Percentiles rank a stretch among this genome's conserved stretches.
Conservation (phyloP, 148 eudicot species). For the Fagopyrum homotropicum region DNA sequence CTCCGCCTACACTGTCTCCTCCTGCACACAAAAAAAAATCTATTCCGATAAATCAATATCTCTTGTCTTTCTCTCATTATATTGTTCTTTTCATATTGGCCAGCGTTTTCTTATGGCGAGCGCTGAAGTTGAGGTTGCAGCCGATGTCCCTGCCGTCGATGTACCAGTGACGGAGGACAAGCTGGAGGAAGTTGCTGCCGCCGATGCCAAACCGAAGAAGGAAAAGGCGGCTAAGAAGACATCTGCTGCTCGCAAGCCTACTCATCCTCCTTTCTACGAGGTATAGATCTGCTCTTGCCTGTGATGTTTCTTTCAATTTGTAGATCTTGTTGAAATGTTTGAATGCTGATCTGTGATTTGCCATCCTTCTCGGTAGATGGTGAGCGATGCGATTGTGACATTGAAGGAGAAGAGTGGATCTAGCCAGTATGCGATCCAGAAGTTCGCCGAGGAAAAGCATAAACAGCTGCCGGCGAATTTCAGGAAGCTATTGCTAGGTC, state of each 20-base stretch:
- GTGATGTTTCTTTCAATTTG: background rate
- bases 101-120: background rate
- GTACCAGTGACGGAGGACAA: background rate
- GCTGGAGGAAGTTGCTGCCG: background rate
- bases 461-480: constrained; percentile 24
- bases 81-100: background rate
- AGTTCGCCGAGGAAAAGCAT: constrained; percentile 29
- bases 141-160: background rate
- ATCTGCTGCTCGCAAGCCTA: constrained; percentile 11
- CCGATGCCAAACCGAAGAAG: background rate
- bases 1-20: background rate
- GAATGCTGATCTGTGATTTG: constrained; percentile 3
- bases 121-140: background rate
- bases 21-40: background rate
- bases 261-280: constrained; percentile 30
- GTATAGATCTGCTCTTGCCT: constrained; percentile 2
- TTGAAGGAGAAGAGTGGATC: constrained; percentile 29
- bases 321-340: background rate
- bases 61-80: background rate
- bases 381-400: constrained; percentile 27
- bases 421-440: constrained; percentile 31
- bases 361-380: constrained; percentile 21
- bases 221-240: background rate
- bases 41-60: background rate
- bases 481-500: constrained; percentile 19